A percentile compares a stretch with the other conserved stretches of the same genome.
Conservation (phyloP, 371 early-diverging fungal species). For the Rhizopus sp. region DNA sequence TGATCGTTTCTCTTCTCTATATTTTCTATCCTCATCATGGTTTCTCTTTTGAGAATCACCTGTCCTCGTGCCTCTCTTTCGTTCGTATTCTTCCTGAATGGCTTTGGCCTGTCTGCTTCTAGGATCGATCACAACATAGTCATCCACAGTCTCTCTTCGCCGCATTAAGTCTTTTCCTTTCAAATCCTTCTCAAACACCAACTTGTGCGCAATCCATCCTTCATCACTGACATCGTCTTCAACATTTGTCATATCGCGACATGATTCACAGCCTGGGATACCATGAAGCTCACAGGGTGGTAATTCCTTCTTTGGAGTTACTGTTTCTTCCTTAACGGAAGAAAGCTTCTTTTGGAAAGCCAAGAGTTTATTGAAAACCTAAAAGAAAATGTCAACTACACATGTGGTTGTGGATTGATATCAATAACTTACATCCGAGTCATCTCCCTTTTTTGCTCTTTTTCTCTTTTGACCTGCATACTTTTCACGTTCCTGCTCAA, state of each 20-base stretch:
- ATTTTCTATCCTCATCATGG: constrained; percentile 6
- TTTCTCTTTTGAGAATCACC: constrained; percentile 17
- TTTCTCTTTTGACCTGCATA: constrained; percentile 41
- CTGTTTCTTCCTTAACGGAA: constrained; percentile 13
- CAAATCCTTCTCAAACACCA: constrained; percentile 69
- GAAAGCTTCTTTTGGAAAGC: constrained; percentile 48
- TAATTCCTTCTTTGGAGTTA: constrained; percentile 22
- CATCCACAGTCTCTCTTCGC: constrained; percentile 65
- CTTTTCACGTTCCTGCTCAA: constrained; percentile 58
- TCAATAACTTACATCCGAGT: constrained; percentile 37
- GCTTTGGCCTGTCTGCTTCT: constrained; percentile 48
- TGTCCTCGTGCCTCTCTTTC: constrained; percentile 20
- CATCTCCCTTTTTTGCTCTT: constrained; percentile 24
- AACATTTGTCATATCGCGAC: constrained; percentile 33
- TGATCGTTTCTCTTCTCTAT: constrained; percentile 13
- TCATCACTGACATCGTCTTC: constrained; percentile 43
- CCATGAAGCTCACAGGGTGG: constrained; percentile 63
- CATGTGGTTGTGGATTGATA: no score
- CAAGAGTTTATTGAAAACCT: constrained; percentile 46
- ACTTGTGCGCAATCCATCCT: constrained; percentile 73
- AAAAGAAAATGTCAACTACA: neutral
- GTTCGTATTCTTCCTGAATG: constrained; percentile 39
- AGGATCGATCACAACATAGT: constrained; percentile 80
- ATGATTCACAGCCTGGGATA: constrained; percentile 69
- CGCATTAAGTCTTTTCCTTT: constrained; percentile 66